These are phyloP conservation scores for Stylonectria norvegica DNA, from an alignment of 2,329 filamentous ascomycete genomes.

Conservation along the genomic window DNA sequence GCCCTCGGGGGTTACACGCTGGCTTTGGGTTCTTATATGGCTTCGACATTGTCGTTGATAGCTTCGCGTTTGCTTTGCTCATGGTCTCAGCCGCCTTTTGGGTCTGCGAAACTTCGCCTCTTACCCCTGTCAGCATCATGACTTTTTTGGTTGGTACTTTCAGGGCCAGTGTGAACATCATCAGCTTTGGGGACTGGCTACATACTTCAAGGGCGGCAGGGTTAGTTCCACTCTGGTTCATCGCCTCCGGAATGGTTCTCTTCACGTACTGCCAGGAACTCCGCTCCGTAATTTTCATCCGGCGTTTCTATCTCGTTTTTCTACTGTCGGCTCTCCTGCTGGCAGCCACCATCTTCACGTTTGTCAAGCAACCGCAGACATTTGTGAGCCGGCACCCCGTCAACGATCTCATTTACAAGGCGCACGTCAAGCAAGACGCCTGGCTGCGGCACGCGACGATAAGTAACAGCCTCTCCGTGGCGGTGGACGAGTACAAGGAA, in stretches of 20 bases:
- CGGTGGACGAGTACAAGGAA: constrained; percentile 48
- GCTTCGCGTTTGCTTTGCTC: constrained; percentile 43
- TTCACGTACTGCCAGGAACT: constrained; percentile 45
- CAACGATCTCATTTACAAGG: constrained; percentile 47
- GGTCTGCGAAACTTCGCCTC: constrained; percentile 44
- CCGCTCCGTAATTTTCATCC: constrained; percentile 41
- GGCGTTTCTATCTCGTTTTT: constrained; percentile 38
- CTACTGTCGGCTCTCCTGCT: constrained; percentile 38
- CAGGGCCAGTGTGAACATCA: constrained; percentile 35
- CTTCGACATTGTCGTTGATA: constrained; percentile 49
- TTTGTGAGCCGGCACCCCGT: constrained; percentile 43
- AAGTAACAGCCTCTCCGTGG: constrained; percentile 46
- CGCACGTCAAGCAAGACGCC: constrained; percentile 44
- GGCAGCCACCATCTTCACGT: constrained; percentile 36
- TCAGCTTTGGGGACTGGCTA: constrained; percentile 43
- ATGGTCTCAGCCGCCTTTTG: constrained; percentile 44
- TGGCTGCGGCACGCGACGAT: constrained; percentile 47
- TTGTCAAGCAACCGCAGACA: constrained; percentile 28
- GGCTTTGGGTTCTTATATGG: constrained; percentile 44
- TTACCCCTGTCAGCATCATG: constrained; percentile 41
- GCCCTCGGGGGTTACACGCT: constrained; percentile 17
- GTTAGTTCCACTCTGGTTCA: constrained; percentile 37
- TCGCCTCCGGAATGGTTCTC: constrained; percentile 39
- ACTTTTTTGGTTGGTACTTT: constrained; percentile 42
- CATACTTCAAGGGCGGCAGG: constrained; percentile 37